Base-by-base conservation (phyloP, 2,329 filamentous ascomycete species). In the Phialocephala subalpina region DNA sequence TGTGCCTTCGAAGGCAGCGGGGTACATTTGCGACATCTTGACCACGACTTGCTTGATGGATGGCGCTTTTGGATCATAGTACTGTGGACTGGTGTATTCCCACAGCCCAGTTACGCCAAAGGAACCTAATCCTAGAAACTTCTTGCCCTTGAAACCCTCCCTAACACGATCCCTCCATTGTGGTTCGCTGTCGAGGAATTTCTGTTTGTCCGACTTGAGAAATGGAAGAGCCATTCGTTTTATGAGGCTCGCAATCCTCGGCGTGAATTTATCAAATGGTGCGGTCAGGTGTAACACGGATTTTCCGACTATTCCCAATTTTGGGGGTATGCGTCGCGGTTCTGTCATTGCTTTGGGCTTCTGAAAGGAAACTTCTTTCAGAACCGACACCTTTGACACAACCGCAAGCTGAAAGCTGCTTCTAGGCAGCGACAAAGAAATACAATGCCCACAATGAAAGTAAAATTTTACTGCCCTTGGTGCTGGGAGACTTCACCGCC, bases 51-150 rank as follows among this genome's bases (percentile, higher is more conserved):
- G 11, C 20, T 38, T 18, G 9, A 58, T 20, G 2, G 12, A n/a
- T 36, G 55, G 33, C 29, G 20, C 18, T 2, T 22, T 49, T 9
- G 20, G 56, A 8, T 45, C 33, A n/a, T 38, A 3, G 18, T 38
- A 14, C 14, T 12, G 11, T 11, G 29, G 29, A 33, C 58, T 58
- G 45, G 55, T 29, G n/a, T 62, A 67, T 45, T 64, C 58, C 62
- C 62, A 67, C 22, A 67, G 42, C 3, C 62, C 62, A 6, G 33
- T 58, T 1, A 69, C 49, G 9, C 58, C 65, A n/a, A 58, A 66
- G 6, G 49, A 59, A 9, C 63, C 63, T 45, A 62, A 58, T 5
- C 65, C 63, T 3, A 69, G 57, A 35, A 67, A 40, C 33, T 56
- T 63, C 4, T 20, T 58, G 9, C 61, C 61, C 29, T 58, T 63